Evolutionary conservation across 768 basidiomycete species (phyloP).

Genomic region (Trametes meyenii): DNA sequence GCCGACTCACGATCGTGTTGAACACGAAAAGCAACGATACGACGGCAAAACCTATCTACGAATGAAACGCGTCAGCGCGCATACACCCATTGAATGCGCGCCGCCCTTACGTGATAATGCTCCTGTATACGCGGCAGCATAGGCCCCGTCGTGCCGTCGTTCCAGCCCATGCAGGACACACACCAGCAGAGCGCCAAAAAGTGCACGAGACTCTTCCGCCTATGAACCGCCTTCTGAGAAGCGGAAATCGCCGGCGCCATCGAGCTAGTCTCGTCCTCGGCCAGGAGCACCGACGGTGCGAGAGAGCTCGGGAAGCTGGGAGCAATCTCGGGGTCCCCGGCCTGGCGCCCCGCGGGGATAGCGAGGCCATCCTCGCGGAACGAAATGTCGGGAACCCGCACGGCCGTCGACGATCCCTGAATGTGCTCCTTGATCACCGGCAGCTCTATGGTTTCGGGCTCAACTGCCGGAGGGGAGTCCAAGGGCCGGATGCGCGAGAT

Average conservation of each 20-base stretch:
- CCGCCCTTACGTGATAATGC: constrained; percentile 46
- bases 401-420: neutral
- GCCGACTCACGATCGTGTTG: constrained; percentile 41
- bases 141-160: constrained; percentile 75
- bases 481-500: constrained; percentile 17
- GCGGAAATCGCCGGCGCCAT: constrained; percentile 21
- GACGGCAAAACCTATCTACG: constrained; percentile 50
- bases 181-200: constrained; percentile 56
- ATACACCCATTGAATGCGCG: neutral
- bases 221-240: constrained; percentile 15
- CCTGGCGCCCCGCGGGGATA: neutral
- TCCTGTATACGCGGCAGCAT: constrained; percentile 71
- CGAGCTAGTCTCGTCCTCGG: constrained; percentile 5
- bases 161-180: constrained; percentile 73
- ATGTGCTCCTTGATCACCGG: constrained; percentile 1
- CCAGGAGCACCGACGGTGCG: constrained; percentile 10
- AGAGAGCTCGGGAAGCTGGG: constrained; percentile 22
- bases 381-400: neutral
- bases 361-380: constrained; percentile 11
- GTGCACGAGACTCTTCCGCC: constrained; percentile 41
- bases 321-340: constrained; percentile 19
- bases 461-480: neutral
- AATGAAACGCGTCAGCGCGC: neutral
- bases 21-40: constrained; percentile 67
- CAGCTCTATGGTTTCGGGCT: constrained; percentile 17